phyloP scores from a whole-genome alignment of 352 stramenopile genomes.

The Pythium vanterpoolii region DNA sequence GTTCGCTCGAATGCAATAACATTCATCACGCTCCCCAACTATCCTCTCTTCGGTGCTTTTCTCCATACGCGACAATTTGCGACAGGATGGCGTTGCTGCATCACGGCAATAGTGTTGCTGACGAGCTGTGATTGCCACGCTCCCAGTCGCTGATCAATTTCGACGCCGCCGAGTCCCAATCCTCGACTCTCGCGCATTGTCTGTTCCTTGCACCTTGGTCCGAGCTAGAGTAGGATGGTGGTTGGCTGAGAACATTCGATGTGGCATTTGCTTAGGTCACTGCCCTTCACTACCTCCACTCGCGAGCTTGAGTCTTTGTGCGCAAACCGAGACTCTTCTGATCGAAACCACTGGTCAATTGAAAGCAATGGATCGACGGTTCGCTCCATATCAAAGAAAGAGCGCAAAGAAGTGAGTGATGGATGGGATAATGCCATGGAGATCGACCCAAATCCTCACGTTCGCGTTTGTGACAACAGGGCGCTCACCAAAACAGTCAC shows the following conservation, averaged over 20 bases:
- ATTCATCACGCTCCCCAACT: background rate
- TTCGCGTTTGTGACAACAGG: background rate
- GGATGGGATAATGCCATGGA: background rate
- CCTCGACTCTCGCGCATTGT: constrained; percentile 16
- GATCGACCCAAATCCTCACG: constrained; percentile 5
- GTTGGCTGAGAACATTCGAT: background rate
- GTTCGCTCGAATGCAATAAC: background rate
- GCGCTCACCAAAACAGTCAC: background rate
- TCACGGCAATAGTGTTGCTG: constrained; percentile 15
- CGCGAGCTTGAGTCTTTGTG: background rate
- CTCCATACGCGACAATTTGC: constrained; percentile 15
- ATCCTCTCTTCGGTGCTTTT: background rate
- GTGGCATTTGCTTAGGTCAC: background rate
- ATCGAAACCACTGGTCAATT: background rate
- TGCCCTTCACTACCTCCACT: constrained; percentile 7
- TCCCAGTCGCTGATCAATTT: constrained; percentile 11
- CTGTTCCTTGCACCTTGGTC: constrained; percentile 2
- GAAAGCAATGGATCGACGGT: constrained; percentile 27
- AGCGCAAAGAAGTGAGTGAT: constrained; percentile 28
- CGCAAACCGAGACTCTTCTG: constrained; percentile 4
- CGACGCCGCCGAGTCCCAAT: constrained; percentile 4
- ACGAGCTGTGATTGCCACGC: constrained; percentile 1
- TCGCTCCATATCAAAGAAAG: constrained; percentile 29
- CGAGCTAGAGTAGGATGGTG: background rate
- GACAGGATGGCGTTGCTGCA: constrained; percentile 10